Evolutionary conservation across 2,329 filamentous ascomycete genomes (phyloP).

Genomic region (Chaetothyriales sp.): DNA sequence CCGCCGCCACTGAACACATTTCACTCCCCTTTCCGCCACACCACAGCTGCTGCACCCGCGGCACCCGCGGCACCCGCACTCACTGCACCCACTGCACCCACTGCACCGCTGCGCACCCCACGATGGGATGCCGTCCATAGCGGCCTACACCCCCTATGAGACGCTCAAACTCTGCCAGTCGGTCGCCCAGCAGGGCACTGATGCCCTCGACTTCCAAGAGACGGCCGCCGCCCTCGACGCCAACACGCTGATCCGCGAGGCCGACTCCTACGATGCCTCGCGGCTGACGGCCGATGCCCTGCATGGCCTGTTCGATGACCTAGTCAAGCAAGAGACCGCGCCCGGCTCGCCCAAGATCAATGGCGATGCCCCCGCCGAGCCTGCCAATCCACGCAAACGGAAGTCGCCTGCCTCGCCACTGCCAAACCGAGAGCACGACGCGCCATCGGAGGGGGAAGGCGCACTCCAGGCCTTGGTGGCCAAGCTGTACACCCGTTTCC

Average conservation of each 20-base stretch:
- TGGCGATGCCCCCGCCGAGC: slow-evolving; percentile 19
- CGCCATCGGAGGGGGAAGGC: slow-evolving; percentile 24
- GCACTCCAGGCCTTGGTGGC: slow-evolving; percentile 41
- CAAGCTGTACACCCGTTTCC: slow-evolving; percentile 62
- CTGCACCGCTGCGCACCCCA: slow-evolving; percentile 7
- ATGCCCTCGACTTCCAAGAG: slow-evolving; percentile 51
- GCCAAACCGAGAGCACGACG: slow-evolving; percentile 50
- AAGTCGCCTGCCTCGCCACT: slow-evolving; percentile 55
- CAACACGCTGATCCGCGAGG: slow-evolving; percentile 58
- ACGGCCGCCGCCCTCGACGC: slow-evolving; percentile 63
- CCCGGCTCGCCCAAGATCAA: slow-evolving; percentile 23
- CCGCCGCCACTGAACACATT: background rate
- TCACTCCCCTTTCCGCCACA: background rate
- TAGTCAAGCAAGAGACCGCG: slow-evolving; percentile 56
- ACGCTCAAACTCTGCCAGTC: slow-evolving; percentile 74
- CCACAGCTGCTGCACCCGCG: background rate
- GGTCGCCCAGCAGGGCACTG: slow-evolving; percentile 53
- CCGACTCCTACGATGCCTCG: slow-evolving; percentile 56
- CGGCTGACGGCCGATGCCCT: slow-evolving; percentile 67
- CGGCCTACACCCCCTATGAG: slow-evolving; percentile 71
- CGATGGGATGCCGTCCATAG: slow-evolving; percentile 44
- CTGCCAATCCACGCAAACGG: slow-evolving; percentile 51
- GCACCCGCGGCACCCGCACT: background rate
- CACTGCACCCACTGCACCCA: background rate
- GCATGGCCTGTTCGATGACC: slow-evolving; percentile 60